Percentiles rank a stretch among this genome's conserved stretches.
Conservation (phyloP, 176 grass and related monocot species). For the Melocanna baccifera region DNA sequence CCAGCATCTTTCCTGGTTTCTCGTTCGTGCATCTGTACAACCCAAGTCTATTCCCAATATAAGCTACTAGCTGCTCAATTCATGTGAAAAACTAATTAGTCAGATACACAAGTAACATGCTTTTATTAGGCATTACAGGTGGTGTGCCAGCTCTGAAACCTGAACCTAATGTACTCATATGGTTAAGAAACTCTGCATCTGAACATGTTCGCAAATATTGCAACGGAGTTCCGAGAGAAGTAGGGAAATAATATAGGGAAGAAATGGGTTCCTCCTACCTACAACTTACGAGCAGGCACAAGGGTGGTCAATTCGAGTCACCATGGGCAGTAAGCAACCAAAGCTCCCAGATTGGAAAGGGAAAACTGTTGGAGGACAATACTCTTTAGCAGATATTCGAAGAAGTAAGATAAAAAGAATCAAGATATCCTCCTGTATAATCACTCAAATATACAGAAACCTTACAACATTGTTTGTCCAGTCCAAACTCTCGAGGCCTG, state of each 20-base stretch:
- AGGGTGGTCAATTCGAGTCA: background rate
- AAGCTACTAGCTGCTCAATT: background rate
- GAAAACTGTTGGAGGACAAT: background rate
- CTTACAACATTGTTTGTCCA: slow-evolving; percentile 39
- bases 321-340: background rate
- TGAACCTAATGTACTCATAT: background rate
- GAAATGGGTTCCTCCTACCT: background rate
- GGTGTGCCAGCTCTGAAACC: background rate
- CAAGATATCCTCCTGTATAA: slow-evolving; percentile 51
- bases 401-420: slow-evolving; percentile 12
- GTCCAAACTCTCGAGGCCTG: slow-evolving; percentile 26
- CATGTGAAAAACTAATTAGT: background rate
- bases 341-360: background rate
- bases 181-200: background rate
- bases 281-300: background rate
- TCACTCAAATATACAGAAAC: slow-evolving; percentile 77
- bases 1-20: background rate
- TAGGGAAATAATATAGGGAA: background rate
- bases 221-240: background rate
- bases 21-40: background rate
- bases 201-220: background rate
- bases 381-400: slow-evolving; percentile 27
- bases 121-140: background rate
- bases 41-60: background rate
- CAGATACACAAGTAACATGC: background rate